Conservation (phyloP, 805 yeast genomes). For the Osmozyma mogii region DNA sequence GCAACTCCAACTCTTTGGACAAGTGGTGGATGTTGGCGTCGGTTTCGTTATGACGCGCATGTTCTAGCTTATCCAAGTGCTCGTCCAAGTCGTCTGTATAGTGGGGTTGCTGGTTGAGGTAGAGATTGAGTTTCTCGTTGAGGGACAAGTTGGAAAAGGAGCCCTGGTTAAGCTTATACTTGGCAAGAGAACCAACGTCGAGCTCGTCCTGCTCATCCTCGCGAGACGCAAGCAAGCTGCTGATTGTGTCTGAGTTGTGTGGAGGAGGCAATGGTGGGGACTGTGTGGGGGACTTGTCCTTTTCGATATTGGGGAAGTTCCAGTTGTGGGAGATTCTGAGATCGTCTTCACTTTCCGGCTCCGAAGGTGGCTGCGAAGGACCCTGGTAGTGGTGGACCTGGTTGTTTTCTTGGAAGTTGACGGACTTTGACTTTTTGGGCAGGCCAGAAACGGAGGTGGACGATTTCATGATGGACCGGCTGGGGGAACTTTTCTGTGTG, state of each 20-base stretch:
- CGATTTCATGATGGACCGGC: constrained; percentile 30
- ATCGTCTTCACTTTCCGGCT: too few species aligned
- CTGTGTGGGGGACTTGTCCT: too few species aligned
- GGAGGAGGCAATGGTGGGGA: constrained; percentile 15
- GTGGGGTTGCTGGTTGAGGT: constrained; percentile 18
- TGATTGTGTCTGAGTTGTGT: constrained; percentile 11
- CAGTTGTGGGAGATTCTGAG: too few species aligned
- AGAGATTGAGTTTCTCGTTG: constrained; percentile 39
- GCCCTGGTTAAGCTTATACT: constrained; percentile 16
- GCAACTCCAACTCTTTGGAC: constrained; percentile 19
- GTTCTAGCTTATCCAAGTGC: constrained; percentile 25
- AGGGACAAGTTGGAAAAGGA: constrained; percentile 26
- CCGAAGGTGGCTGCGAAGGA: too few species aligned
- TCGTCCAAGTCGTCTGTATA: constrained; percentile 23
- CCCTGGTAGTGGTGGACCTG: constrained; percentile 25
- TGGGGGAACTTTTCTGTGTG: constrained; percentile 19
- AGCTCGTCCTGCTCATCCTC: constrained; percentile 27
- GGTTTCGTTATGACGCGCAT: constrained; percentile 19
- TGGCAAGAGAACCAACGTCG: constrained; percentile 10
- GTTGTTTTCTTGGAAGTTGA: too few species aligned
- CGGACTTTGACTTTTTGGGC: constrained; percentile 34
- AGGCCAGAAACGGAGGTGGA: constrained; percentile 16
- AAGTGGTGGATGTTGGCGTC: constrained; percentile 28
- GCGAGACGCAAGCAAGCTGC: constrained; percentile 8
- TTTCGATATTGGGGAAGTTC: too few species aligned